Percentiles rank a stretch among this genome's conserved stretches.
Evolutionary conservation across 768 basidiomycete species (phyloP).

Genomic region (Xerocomus potaroensis): DNA sequence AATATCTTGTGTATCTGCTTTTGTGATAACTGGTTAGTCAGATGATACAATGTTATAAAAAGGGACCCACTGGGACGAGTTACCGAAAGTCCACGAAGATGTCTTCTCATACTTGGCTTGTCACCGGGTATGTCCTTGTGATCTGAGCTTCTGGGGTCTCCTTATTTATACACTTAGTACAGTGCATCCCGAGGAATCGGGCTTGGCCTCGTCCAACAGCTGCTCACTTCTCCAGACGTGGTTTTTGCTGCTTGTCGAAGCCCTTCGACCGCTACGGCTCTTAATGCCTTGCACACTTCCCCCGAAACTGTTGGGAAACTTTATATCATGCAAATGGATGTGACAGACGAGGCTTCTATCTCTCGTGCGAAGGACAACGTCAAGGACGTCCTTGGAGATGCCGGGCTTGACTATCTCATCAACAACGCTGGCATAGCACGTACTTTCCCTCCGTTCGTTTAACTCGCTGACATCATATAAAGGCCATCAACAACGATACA

Average conservation of each 20-base stretch:
- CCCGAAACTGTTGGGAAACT: slow-evolving; percentile 11
- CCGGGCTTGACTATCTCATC: slow-evolving; percentile 36
- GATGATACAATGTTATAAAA: no score
- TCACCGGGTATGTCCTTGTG: slow-evolving; percentile 7
- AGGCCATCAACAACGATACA: slow-evolving; percentile 24
- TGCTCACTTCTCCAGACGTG: slow-evolving; percentile 2
- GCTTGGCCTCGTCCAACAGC: slow-evolving; percentile 2
- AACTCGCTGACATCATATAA: neutral
- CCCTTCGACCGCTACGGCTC: neutral
- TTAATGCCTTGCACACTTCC: neutral
- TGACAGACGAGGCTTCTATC: slow-evolving; percentile 28
- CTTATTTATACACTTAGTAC: no score
- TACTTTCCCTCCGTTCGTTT: neutral
- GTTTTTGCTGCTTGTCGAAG: slow-evolving; percentile 9
- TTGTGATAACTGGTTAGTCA: no score
- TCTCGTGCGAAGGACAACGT: slow-evolving; percentile 15
- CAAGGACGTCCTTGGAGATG: slow-evolving; percentile 7
- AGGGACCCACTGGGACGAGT: no score
- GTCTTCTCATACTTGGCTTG: slow-evolving; percentile 6
- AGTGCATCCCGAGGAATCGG: slow-evolving; percentile 10
- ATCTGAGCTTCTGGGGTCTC: no score
- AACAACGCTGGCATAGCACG: slow-evolving; percentile 38
- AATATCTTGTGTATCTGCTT: no score
- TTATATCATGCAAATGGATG: slow-evolving; percentile 33
- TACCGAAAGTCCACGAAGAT: no score